These are phyloP conservation scores for Zygosaccharomyces rouxii DNA, from an alignment of 805 yeast genomes.

Conservation along the genomic window DNA sequence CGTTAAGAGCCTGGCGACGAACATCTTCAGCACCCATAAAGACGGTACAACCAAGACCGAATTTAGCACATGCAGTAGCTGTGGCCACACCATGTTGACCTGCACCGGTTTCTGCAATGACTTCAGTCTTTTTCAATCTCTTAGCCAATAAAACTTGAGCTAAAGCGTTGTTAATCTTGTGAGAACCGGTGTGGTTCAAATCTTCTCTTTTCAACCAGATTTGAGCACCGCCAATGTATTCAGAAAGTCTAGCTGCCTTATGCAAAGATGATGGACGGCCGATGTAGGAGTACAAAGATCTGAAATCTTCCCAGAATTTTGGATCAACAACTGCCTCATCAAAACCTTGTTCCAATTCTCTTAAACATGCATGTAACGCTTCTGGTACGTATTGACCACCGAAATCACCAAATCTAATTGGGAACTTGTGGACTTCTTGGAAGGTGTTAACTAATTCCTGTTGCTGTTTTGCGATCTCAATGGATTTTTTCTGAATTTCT, in stretches of 20 bases:
- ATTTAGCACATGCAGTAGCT: slow-evolving; percentile 87
- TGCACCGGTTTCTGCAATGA: slow-evolving; percentile 90
- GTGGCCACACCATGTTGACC: slow-evolving; percentile 94
- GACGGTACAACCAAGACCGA: slow-evolving; percentile 89
- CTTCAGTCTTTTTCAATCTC: slow-evolving; percentile 69
- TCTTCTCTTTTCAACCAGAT: slow-evolving; percentile 99
- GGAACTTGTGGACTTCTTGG: slow-evolving; percentile 60
- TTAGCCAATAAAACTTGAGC: slow-evolving; percentile 78
- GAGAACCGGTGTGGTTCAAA: slow-evolving; percentile 84
- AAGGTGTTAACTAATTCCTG: slow-evolving; percentile 34
- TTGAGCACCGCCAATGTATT: slow-evolving; percentile 88
- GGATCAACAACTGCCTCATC: slow-evolving; percentile 87
- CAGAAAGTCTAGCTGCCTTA: slow-evolving; percentile 83
- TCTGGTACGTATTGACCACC: slow-evolving; percentile 99
- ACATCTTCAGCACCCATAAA: slow-evolving; percentile 99
- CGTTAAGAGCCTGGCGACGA: slow-evolving; percentile 96
- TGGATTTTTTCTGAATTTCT: slow-evolving; percentile 33
- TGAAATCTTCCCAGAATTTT: slow-evolving; percentile 88
- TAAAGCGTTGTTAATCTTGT: slow-evolving; percentile 78
- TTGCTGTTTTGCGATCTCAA: slow-evolving; percentile 20
- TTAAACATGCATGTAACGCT: slow-evolving; percentile 84
- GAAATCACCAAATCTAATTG: slow-evolving; percentile 84
- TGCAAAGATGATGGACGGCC: slow-evolving; percentile 96
- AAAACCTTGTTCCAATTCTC: slow-evolving; percentile 84
- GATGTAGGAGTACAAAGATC: slow-evolving; percentile 78